phyloP scores from a whole-genome alignment of 345 rosid genomes.

The Acer saccharum region DNA sequence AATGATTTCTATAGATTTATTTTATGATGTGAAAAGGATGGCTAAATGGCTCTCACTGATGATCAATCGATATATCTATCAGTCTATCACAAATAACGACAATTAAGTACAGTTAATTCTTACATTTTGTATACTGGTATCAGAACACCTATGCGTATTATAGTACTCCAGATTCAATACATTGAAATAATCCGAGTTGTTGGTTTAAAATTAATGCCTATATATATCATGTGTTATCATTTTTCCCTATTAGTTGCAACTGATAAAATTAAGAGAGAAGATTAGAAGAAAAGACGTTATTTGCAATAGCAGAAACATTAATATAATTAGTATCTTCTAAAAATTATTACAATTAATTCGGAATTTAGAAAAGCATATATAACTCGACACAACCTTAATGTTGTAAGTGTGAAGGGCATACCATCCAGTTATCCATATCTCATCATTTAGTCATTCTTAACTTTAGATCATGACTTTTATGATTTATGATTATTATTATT shows the following conservation, averaged over 20 bases:
- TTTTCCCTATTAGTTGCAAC: background rate
- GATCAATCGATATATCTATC: background rate
- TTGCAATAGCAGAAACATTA: background rate
- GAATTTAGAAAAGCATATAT: too few species aligned
- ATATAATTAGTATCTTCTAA: too few species aligned
- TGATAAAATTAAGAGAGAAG: background rate
- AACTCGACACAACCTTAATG: too few species aligned
- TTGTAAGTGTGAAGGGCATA: too few species aligned
- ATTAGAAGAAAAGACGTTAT: background rate
- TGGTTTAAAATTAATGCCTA: background rate
- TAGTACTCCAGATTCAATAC: background rate
- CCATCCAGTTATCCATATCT: too few species aligned
- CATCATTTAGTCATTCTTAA: too few species aligned
- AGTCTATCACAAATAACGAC: background rate
- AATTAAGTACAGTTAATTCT: background rate
- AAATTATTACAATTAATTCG: too few species aligned
- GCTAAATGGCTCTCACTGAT: background rate
- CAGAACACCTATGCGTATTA: background rate
- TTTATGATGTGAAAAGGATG: background rate
- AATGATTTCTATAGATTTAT: background rate
- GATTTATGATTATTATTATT: too few species aligned
- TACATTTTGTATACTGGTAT: background rate
- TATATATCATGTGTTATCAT: background rate
- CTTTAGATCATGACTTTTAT: too few species aligned
- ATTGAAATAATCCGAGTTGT: background rate